Percentiles rank a stretch among this genome's conserved stretches.
Evolutionary conservation across 345 rosid genomes (phyloP).

Genomic region (Atalantia buxifolia): DNA sequence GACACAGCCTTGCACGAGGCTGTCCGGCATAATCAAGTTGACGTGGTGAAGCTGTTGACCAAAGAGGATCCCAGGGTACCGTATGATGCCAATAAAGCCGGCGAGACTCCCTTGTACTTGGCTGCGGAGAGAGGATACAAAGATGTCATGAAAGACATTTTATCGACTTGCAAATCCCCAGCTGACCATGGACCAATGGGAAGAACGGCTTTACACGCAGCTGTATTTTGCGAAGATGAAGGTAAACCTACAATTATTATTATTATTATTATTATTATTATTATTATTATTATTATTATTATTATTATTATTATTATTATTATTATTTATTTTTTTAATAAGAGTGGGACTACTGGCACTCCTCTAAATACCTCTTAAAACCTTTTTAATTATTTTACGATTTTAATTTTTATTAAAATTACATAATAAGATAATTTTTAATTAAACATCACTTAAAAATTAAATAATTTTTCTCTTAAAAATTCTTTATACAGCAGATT

Average conservation of each 20-base stretch:
- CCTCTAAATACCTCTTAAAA: no score
- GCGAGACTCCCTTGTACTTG: background rate
- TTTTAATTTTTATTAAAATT: no score
- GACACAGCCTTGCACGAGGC: constrained; percentile 14
- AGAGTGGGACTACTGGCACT: no score
- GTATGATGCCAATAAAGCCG: background rate
- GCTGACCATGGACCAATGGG: background rate
- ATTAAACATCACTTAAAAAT: no score
- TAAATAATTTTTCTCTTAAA: no score
- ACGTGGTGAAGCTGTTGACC: background rate
- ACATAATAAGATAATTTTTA: no score
- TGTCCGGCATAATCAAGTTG: background rate
- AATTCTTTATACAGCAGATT: no score
- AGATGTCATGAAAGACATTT: background rate
- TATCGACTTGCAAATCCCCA: background rate
- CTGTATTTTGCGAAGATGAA: background rate
- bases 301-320: no score
- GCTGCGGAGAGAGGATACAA: background rate
- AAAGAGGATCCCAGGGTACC: background rate
- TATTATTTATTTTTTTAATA: no score
- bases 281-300: no score
- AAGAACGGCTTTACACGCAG: background rate
- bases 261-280: no score
- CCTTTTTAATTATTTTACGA: no score
- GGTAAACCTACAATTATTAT: background rate